A percentile compares a stretch with the other conserved stretches of the same genome.
These are phyloP conservation scores for Fusarium graminum DNA, from an alignment of 2,329 filamentous ascomycete genomes.

Conservation along the genomic window DNA sequence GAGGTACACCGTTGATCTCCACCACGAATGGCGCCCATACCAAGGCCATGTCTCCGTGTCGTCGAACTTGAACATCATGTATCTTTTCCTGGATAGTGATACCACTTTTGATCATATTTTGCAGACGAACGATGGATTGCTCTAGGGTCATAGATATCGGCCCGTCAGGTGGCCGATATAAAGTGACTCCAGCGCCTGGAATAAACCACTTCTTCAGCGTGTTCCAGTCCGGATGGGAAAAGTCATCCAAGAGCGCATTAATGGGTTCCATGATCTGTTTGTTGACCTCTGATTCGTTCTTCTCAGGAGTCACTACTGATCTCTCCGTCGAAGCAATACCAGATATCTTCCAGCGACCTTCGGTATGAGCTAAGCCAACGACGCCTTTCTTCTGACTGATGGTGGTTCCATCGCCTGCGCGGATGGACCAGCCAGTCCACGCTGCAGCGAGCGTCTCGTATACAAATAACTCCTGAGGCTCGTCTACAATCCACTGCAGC, in stretches of 20 bases:
- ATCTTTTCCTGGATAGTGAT: slow-evolving; percentile 12
- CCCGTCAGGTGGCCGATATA: slow-evolving; percentile 11
- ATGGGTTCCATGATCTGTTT: slow-evolving; percentile 19
- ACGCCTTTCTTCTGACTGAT: slow-evolving; percentile 21
- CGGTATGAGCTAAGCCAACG: slow-evolving; percentile 5
- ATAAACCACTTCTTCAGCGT: slow-evolving; percentile 21
- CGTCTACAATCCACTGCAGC: slow-evolving; percentile 16
- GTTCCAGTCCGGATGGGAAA: slow-evolving; percentile 22
- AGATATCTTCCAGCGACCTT: slow-evolving; percentile 21
- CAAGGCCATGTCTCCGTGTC: slow-evolving; percentile 15
- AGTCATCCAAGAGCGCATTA: slow-evolving; percentile 23
- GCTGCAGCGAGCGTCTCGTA: slow-evolving; percentile 11
- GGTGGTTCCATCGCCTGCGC: background rate
- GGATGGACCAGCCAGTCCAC: slow-evolving; percentile 17
- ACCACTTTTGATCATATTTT: slow-evolving; percentile 19
- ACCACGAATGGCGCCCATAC: slow-evolving; percentile 34
- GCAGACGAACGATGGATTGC: slow-evolving; percentile 21
- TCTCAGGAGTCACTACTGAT: accelerated
- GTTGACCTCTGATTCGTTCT: background rate
- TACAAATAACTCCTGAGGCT: slow-evolving; percentile 3
- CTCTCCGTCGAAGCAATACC: slow-evolving; percentile 13
- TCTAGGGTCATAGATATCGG: slow-evolving; percentile 26
- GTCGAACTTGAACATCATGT: slow-evolving; percentile 10
- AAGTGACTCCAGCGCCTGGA: slow-evolving; percentile 7
- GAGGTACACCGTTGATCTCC: slow-evolving; percentile 13